Percentiles rank a stretch among this genome's conserved stretches.
Evolutionary conservation across 371 early-diverging fungal genomes (phyloP).

Genomic region (Mucor indicus): DNA sequence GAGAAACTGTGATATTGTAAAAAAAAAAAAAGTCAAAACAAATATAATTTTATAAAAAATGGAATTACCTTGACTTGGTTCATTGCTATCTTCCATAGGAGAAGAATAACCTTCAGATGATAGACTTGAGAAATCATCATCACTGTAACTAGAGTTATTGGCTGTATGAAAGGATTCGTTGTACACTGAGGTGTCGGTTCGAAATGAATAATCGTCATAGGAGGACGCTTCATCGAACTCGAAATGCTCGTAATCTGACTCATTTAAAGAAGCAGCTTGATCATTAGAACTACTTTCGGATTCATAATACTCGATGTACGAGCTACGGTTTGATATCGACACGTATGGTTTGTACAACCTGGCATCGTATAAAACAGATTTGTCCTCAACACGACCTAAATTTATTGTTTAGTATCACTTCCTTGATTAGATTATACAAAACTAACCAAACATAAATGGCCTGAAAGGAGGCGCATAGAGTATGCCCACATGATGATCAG

Average conservation of each 20-base stretch:
- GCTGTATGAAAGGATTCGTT: conserved; percentile 43
- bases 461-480: conserved; percentile 59
- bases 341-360: neutral
- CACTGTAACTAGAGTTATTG: conserved; percentile 5
- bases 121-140: neutral
- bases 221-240: conserved; percentile 3
- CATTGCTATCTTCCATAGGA: neutral
- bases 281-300: conserved; percentile 10
- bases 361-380: conserved; percentile 10
- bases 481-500: conserved; percentile 53
- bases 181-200: conserved; percentile 25
- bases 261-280: neutral
- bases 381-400: conserved; percentile 13
- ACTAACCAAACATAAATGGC: conserved; percentile 34
- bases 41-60: neutral
- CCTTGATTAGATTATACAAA: too few species aligned
- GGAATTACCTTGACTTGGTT: conserved; percentile 3
- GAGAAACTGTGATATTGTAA: too few species aligned
- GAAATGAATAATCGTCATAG: conserved; percentile 16
- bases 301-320: conserved; percentile 11
- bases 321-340: neutral
- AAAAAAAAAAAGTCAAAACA: too few species aligned
- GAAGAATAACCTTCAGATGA: too few species aligned
- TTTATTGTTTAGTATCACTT: neutral
- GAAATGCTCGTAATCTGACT: neutral